These are phyloP conservation scores for Gamarada debralockiae DNA, from an alignment of 495 filamentous ascomycete species.

Conservation along the genomic window DNA sequence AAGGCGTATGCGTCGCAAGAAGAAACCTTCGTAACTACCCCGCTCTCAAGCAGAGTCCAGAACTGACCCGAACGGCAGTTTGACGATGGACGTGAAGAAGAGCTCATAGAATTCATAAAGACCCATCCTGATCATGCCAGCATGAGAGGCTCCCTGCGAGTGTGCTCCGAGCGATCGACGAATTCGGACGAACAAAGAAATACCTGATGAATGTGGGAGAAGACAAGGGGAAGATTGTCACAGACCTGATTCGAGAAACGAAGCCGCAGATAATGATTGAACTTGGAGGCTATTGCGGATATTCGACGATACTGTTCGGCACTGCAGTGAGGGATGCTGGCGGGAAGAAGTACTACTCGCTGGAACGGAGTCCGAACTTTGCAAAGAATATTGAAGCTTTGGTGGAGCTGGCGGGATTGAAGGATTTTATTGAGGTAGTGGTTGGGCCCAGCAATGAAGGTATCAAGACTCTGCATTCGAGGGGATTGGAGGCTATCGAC, in stretches of 20 bases:
- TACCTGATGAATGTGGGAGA: not conserved
- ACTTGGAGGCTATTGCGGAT: not conserved
- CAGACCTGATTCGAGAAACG: not conserved
- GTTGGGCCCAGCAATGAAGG: not conserved
- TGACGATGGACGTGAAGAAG: conserved; percentile 1
- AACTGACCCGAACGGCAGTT: not conserved
- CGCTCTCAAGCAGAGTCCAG: too few relatives aligned
- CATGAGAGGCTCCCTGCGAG: not conserved
- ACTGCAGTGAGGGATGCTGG: not conserved
- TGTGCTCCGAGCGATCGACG: not conserved
- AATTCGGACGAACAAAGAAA: not conserved
- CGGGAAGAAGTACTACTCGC: not conserved
- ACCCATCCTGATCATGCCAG: not conserved
- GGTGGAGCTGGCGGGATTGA: not conserved
- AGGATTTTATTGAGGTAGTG: not conserved
- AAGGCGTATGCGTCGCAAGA: too few relatives aligned
- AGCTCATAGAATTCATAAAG: not conserved
- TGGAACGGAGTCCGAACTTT: not conserved
- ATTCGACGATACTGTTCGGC: not conserved
- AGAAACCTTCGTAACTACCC: too few relatives aligned
- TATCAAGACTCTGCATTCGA: not conserved
- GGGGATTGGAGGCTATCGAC: not conserved
- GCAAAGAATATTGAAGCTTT: not conserved
- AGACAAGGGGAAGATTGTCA: not conserved
- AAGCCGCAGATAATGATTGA: not conserved